Evolutionary conservation across 306 rosid genomes (phyloP).

Genomic region (Quercus robur): DNA sequence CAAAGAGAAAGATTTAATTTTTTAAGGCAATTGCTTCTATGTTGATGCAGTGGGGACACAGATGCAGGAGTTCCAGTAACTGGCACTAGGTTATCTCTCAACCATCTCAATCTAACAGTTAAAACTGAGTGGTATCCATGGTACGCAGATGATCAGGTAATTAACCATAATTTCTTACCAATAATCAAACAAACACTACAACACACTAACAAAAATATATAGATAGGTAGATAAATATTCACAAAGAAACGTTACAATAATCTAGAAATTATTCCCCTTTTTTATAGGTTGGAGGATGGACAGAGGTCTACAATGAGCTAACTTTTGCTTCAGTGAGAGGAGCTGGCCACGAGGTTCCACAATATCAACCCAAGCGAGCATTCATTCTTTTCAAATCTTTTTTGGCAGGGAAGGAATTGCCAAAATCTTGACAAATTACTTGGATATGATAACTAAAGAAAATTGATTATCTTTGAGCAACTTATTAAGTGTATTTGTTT

Average conservation of each 20-base stretch:
- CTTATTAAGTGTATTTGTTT: neutral
- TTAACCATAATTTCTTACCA: neutral
- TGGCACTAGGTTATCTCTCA: constrained; percentile 68
- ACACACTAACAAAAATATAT: too few species aligned
- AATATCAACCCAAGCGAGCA: constrained; percentile 66
- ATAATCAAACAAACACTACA: neutral
- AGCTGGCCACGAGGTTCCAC: constrained; percentile 91
- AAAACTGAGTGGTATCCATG: constrained; percentile 81
- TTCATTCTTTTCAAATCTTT: constrained; percentile 62
- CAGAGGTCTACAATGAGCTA: constrained; percentile 73
- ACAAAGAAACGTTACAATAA: neutral
- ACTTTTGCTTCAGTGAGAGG: constrained; percentile 84
- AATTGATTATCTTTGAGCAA: neutral
- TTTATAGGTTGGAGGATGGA: constrained; percentile 80
- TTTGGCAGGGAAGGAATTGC: constrained; percentile 63
- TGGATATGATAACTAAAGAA: neutral
- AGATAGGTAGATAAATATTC: neutral
- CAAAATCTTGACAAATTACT: constrained; percentile 37
- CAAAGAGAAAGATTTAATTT: neutral
- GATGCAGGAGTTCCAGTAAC: constrained; percentile 94
- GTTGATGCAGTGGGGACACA: constrained; percentile 71
- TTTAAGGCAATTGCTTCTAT: neutral
- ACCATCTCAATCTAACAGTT: constrained; percentile 63
- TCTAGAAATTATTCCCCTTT: neutral
- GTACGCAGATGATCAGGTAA: constrained; percentile 66